Conservation (phyloP, 2,329 filamentous ascomycete genomes). For the Aspergillus versicolor region DNA sequence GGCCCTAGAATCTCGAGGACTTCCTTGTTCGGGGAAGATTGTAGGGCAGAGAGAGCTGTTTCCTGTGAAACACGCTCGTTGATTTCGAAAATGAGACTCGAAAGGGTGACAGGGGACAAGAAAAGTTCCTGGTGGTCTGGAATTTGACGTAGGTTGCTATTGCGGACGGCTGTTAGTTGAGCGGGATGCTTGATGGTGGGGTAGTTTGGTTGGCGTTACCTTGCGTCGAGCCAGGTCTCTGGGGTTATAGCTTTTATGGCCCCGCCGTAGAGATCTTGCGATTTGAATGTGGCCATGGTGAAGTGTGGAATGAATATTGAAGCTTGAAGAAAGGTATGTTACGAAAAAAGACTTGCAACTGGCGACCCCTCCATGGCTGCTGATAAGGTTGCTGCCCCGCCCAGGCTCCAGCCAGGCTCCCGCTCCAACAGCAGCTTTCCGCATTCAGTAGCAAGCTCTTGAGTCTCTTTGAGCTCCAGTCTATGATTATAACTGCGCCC, state of each 20-base stretch:
- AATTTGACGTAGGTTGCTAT: slow-evolving; percentile 38
- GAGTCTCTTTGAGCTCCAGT: too few species aligned
- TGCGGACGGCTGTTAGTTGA: slow-evolving; percentile 5
- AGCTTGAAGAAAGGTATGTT: background rate
- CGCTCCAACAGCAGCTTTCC: background rate
- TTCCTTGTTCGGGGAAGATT: slow-evolving; percentile 24
- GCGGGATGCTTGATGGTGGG: background rate
- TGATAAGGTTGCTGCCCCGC: background rate
- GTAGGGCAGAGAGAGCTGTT: slow-evolving; percentile 23
- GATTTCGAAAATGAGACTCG: slow-evolving; percentile 86
- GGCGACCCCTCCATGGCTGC: background rate
- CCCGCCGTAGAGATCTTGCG: slow-evolving; percentile 36
- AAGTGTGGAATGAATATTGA: background rate
- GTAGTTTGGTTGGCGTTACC: slow-evolving; percentile 24
- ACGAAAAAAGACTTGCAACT: background rate
- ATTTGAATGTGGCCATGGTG: background rate
- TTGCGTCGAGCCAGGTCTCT: slow-evolving; percentile 37
- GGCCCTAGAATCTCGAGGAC: slow-evolving; percentile 59
- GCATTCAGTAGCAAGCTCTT: too few species aligned
- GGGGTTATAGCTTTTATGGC: slow-evolving; percentile 36
- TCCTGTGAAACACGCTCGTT: slow-evolving; percentile 67
- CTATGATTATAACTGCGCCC: too few species aligned
- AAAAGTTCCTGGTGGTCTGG: slow-evolving; percentile 81
- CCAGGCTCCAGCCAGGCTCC: background rate
- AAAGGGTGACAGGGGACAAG: slow-evolving; percentile 79